Percentiles rank a stretch among this genome's conserved stretches.
Evolutionary conservation across 148 eudicot genomes (phyloP).

Genomic region (Chenopodium suecicum): DNA sequence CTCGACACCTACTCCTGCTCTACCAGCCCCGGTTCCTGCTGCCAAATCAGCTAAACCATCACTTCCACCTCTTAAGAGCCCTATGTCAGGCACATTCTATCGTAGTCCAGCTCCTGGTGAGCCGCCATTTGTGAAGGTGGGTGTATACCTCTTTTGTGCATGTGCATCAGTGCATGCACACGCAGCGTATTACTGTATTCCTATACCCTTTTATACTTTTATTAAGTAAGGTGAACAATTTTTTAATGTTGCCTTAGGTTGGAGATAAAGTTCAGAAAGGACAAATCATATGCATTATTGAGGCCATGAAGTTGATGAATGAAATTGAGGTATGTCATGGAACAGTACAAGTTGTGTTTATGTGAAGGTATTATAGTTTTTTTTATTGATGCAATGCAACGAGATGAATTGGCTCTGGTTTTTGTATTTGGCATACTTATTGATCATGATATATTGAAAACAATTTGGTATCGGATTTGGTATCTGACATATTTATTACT

Average conservation of each 20-base stretch:
- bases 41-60: conserved; percentile 50
- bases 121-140: conserved; percentile 83
- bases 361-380: background rate
- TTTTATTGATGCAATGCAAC: background rate
- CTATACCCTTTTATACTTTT: background rate
- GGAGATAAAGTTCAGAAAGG: conserved; percentile 85
- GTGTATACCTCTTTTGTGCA: background rate
- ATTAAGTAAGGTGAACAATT: background rate
- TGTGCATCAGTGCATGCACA: background rate
- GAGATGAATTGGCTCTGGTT: background rate
- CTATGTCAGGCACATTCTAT: conserved; percentile 86
- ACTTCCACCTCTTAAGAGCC: conserved; percentile 66
- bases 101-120: conserved; percentile 76
- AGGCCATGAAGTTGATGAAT: conserved; percentile 94
- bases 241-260: conserved; percentile 37
- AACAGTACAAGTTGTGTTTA: background rate
- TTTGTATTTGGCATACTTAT: background rate
- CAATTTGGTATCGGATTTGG: too few relatives aligned
- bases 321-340: conserved; percentile 60
- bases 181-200: background rate
- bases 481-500: too few relatives aligned
- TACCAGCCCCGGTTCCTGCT: conserved; percentile 47
- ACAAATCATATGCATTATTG: conserved; percentile 74
- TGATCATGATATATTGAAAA: background rate
- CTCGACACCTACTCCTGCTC: conserved; percentile 32